Conservation (phyloP, 768 basidiomycete species). For the Clavulina sp. region DNA sequence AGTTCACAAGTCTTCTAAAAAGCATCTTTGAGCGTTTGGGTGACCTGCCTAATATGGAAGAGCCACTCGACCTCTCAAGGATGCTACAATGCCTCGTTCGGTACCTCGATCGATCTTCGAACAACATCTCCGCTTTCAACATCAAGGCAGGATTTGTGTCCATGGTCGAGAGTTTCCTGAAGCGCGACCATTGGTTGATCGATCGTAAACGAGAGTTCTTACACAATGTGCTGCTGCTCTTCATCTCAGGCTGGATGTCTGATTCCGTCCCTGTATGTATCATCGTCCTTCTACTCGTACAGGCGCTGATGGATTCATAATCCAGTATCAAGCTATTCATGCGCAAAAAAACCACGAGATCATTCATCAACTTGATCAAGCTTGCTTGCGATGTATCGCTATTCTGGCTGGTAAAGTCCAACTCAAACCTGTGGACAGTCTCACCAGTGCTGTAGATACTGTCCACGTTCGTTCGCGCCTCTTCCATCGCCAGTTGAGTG, state of each 20-base stretch:
- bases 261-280: background rate
- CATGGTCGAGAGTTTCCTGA: slow-evolving; percentile 49
- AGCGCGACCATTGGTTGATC: slow-evolving; percentile 37
- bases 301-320: slow-evolving; percentile 1
- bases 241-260: slow-evolving; percentile 50
- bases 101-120: slow-evolving; percentile 45
- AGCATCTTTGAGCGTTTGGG: slow-evolving; percentile 59
- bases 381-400: slow-evolving; percentile 55
- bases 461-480: slow-evolving; percentile 55
- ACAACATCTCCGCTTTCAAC: slow-evolving; percentile 34
- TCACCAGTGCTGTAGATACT: slow-evolving; percentile 31
- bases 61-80: slow-evolving; percentile 18
- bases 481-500: slow-evolving; percentile 59
- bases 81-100: slow-evolving; percentile 33
- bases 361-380: slow-evolving; percentile 48
- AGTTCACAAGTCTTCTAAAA: no score
- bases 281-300: background rate
- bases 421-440: slow-evolving; percentile 37
- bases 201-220: slow-evolving; percentile 48
- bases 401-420: slow-evolving; percentile 60
- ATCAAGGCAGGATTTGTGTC: slow-evolving; percentile 61
- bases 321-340: background rate
- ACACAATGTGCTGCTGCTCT: slow-evolving; percentile 56
- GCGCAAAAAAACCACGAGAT: background rate
- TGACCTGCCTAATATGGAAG: slow-evolving; percentile 13